These are phyloP conservation scores for Huiozyma naganishii DNA, from an alignment of 805 yeast species.

Conservation along the genomic window DNA sequence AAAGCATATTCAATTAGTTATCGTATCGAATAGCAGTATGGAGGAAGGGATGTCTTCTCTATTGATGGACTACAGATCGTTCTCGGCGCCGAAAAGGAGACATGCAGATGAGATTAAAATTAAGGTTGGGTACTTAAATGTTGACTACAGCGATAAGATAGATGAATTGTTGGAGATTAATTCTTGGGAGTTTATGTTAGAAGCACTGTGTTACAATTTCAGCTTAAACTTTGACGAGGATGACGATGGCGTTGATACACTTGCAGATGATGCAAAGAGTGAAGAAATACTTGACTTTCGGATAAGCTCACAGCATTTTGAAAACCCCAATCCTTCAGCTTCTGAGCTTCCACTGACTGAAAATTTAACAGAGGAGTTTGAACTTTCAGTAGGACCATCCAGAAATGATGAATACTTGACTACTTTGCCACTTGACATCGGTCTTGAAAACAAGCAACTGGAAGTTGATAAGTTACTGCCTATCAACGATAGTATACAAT, in stretches of 20 bases:
- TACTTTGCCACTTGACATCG: too few species aligned
- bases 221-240: conserved; percentile 25
- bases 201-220: conserved; percentile 22
- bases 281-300: neutral
- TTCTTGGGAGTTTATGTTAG: conserved; percentile 21
- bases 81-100: conserved; percentile 12
- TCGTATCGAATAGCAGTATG: conserved; percentile 21
- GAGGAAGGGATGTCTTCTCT: conserved; percentile 16
- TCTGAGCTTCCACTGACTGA: neutral
- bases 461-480: too few species aligned
- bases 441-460: too few species aligned
- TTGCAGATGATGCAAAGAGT: neutral
- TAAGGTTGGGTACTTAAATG: conserved; percentile 26
- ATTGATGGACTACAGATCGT: conserved; percentile 14
- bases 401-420: neutral
- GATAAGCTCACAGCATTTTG: neutral
- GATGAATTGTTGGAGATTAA: conserved; percentile 24
- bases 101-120: conserved; percentile 22
- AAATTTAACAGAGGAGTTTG: too few species aligned
- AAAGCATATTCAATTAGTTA: conserved; percentile 12
- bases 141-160: conserved; percentile 22
- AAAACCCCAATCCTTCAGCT: neutral
- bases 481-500: too few species aligned
- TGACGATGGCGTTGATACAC: conserved; percentile 8
- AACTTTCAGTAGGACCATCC: too few species aligned